Conservation (phyloP, 2,329 filamentous ascomycete genomes). For the Geosmithia putterillii region DNA sequence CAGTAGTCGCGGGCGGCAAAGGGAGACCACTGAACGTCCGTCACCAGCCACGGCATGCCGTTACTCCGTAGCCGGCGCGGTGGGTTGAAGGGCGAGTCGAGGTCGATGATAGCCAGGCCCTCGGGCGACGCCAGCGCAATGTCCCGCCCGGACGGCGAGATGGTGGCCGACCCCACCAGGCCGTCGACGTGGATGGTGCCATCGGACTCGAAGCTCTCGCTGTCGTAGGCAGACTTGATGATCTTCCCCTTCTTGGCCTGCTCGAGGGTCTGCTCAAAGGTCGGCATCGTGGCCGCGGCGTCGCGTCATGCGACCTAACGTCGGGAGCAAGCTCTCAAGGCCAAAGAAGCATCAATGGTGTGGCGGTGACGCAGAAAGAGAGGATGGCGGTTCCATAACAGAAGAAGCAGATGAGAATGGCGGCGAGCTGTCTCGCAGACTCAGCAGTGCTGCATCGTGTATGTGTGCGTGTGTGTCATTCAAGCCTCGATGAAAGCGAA, state of each 20-base stretch:
- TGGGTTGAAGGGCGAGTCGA: slow-evolving; percentile 79
- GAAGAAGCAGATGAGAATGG: neutral
- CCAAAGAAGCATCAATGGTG: neutral
- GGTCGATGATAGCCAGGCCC: slow-evolving; percentile 80
- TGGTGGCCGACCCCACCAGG: slow-evolving; percentile 80
- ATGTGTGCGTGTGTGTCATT: too few relatives aligned
- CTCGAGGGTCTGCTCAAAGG: slow-evolving; percentile 30
- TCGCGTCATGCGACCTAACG: neutral
- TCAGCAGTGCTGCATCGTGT: neutral
- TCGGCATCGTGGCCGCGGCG: slow-evolving; percentile 28
- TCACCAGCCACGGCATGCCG: slow-evolving; percentile 85
- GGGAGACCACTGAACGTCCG: slow-evolving; percentile 94
- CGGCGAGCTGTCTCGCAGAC: neutral
- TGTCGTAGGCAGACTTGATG: slow-evolving; percentile 64
- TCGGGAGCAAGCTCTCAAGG: neutral
- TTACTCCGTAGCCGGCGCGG: slow-evolving; percentile 73
- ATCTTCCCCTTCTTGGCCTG: slow-evolving; percentile 42
- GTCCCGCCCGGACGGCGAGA: slow-evolving; percentile 83
- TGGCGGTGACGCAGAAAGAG: too few relatives aligned
- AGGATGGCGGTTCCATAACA: neutral
- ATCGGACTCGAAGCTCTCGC: slow-evolving; percentile 76
- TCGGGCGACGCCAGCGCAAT: slow-evolving; percentile 83
- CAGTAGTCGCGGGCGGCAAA: slow-evolving; percentile 83
- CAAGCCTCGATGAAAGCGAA: too few relatives aligned
- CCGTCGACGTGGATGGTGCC: slow-evolving; percentile 73